Conservation (phyloP, 2,329 filamentous ascomycete species). For the Hymenoscyphus fructigenus region DNA sequence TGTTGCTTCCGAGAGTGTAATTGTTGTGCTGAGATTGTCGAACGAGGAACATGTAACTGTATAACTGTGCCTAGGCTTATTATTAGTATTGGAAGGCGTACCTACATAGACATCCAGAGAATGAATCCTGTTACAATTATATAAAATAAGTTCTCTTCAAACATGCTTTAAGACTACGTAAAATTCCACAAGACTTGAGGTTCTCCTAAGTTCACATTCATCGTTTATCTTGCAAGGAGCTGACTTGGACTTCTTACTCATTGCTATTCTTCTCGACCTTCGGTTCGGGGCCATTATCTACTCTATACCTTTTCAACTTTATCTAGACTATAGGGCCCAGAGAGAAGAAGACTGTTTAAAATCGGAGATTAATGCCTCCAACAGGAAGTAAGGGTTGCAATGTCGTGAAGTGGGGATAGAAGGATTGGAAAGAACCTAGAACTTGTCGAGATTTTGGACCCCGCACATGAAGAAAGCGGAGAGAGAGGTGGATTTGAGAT, state of each 20-base stretch:
- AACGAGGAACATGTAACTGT: too few species aligned
- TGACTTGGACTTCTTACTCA: neutral
- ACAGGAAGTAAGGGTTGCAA: too few species aligned
- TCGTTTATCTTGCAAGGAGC: neutral
- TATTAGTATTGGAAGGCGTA: too few species aligned
- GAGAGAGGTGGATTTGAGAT: too few species aligned
- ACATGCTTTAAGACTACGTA: neutral
- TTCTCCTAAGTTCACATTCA: neutral
- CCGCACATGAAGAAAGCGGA: too few species aligned
- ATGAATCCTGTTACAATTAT: neutral
- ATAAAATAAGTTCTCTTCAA: neutral
- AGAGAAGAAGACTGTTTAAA: neutral
- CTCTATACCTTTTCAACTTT: neutral
- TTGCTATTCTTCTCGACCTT: constrained; percentile 2
- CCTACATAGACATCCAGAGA: neutral
- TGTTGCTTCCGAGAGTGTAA: too few species aligned
- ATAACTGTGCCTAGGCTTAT: too few species aligned
- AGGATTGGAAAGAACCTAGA: too few species aligned
- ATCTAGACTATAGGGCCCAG: too few species aligned
- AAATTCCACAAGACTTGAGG: neutral
- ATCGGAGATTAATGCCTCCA: neutral
- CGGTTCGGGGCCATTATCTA: constrained; percentile 4
- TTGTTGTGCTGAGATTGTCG: too few species aligned
- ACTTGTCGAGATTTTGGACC: too few species aligned
- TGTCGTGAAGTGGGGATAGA: too few species aligned